Conservation (phyloP, 1,284 basidiomycete species). For the Ceratobasidium theobromae region DNA sequence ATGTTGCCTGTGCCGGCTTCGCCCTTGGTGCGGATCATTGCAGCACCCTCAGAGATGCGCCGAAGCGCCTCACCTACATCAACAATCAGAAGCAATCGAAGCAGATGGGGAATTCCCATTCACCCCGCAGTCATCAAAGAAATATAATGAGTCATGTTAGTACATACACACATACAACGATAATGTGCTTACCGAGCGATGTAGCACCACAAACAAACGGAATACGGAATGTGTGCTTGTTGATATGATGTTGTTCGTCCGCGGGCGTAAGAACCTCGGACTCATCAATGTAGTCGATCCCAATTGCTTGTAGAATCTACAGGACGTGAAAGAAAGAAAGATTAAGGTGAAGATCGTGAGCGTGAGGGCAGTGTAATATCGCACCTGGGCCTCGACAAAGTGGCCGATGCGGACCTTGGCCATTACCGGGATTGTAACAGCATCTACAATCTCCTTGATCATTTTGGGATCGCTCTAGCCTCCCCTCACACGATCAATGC, state of each 20-base stretch:
- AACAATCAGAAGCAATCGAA: neutral
- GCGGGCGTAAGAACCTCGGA: constrained; percentile 96
- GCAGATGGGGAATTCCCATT: too few relatives aligned
- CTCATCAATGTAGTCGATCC: constrained; percentile 98
- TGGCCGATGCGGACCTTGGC: constrained; percentile 96
- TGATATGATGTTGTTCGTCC: constrained; percentile 77
- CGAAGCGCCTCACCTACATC: constrained; percentile 74
- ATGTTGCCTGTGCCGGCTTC: constrained; percentile 98
- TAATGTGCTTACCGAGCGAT: constrained; percentile 56
- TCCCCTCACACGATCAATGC: neutral
- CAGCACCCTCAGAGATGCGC: constrained; percentile 95
- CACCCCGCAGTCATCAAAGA: too few relatives aligned
- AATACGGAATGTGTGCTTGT: constrained; percentile 90
- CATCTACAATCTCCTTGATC: constrained; percentile 94
- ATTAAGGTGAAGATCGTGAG: too few relatives aligned
- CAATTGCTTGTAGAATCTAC: constrained; percentile 90
- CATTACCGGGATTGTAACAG: constrained; percentile 87
- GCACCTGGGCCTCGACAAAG: constrained; percentile 90
- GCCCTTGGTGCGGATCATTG: constrained; percentile 96
- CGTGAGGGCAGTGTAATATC: constrained; percentile 32
- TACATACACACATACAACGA: constrained; percentile 55
- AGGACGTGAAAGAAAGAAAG: neutral
- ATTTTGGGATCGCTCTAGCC: constrained; percentile 87
- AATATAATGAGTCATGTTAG: too few relatives aligned
- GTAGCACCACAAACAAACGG: constrained; percentile 82